These are phyloP conservation scores for Pulveroboletus sp. DNA, from an alignment of 768 basidiomycete species.

Conservation along the genomic window DNA sequence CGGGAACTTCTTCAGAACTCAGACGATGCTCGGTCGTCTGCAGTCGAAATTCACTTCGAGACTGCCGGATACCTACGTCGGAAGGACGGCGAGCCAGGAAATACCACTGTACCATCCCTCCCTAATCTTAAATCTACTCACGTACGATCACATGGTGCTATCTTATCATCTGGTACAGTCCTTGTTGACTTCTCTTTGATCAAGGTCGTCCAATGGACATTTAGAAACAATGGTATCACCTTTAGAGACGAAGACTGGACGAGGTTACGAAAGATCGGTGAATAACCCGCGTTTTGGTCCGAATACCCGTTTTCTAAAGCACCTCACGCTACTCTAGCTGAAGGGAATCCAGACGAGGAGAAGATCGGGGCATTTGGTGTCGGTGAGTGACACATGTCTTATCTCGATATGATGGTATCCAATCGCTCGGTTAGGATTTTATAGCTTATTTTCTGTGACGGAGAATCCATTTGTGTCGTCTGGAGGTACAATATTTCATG, in stretches of 20 bases:
- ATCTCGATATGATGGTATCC: background rate
- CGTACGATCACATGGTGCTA: slow-evolving; percentile 28
- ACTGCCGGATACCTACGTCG: slow-evolving; percentile 47
- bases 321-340: slow-evolving; percentile 2
- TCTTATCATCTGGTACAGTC: too few species aligned
- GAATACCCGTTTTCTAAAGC: background rate
- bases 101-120: slow-evolving; percentile 26
- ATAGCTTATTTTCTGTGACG: slow-evolving; percentile 77
- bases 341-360: slow-evolving; percentile 24
- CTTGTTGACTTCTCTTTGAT: background rate
- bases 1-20: slow-evolving; percentile 94
- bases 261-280: slow-evolving; percentile 16
- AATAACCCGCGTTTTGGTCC: background rate
- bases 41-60: slow-evolving; percentile 77
- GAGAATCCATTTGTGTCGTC: slow-evolving; percentile 81
- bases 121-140: slow-evolving; percentile 63
- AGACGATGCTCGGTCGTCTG: slow-evolving; percentile 77
- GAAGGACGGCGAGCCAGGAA: slow-evolving; percentile 5
- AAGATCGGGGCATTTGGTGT: slow-evolving; percentile 27
- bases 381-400: slow-evolving; percentile 6
- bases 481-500: slow-evolving; percentile 49
- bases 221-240: background rate
- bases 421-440: slow-evolving; percentile 47
- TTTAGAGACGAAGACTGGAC: slow-evolving; percentile 8
- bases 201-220: background rate